phyloP scores from a whole-genome alignment of 371 early-diverging fungal genomes.

The Mortierella sp. region DNA sequence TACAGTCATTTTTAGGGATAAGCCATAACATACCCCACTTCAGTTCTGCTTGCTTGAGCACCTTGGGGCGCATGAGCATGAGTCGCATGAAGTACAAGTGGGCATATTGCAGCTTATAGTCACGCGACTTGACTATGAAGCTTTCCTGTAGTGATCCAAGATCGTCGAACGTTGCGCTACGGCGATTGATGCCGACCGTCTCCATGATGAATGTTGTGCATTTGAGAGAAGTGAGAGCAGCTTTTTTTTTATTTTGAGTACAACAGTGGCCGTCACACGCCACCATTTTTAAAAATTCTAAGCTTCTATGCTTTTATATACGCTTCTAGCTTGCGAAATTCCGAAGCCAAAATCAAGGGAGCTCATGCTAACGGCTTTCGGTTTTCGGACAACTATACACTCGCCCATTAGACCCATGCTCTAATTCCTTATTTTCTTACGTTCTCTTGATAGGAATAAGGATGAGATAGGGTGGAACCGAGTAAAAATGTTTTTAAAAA shows the following conservation, averaged over 20 bases:
- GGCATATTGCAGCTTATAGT: slow-evolving; percentile 87
- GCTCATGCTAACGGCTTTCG: no score
- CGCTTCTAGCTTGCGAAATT: no score
- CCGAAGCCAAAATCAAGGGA: no score
- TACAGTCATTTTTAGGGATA: background rate
- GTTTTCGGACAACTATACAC: no score
- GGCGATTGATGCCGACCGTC: slow-evolving; percentile 23
- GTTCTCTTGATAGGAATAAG: no score
- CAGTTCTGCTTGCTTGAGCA: slow-evolving; percentile 61
- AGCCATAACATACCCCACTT: slow-evolving; percentile 65
- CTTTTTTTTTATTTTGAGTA: background rate
- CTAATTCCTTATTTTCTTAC: no score
- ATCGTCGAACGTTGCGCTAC: slow-evolving; percentile 55
- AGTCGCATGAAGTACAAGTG: slow-evolving; percentile 87
- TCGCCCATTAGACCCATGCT: no score
- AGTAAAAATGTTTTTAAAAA: no score
- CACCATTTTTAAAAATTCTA: slow-evolving; percentile 2
- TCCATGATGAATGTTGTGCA: slow-evolving; percentile 27
- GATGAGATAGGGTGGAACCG: no score
- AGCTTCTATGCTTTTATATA: no score
- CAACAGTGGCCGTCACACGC: slow-evolving; percentile 9
- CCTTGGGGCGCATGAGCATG: slow-evolving; percentile 67
- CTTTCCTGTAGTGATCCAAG: slow-evolving; percentile 56
- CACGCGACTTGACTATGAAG: slow-evolving; percentile 64
- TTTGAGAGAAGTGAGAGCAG: background rate